Evolutionary conservation across 1,284 basidiomycete species (phyloP).

Genomic region (Schizophyllum amplum): DNA sequence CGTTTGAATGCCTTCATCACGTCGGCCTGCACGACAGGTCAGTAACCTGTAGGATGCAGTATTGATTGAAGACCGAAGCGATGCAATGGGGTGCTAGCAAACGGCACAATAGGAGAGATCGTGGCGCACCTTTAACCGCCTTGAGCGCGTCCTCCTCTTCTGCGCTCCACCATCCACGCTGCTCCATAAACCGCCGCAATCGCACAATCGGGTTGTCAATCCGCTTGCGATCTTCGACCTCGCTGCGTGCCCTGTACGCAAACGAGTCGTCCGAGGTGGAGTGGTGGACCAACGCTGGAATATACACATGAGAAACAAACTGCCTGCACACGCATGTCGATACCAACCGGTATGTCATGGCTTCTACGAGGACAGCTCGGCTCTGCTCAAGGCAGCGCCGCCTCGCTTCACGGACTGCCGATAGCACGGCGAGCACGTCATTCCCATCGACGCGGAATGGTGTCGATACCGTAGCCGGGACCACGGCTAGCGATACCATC

Average conservation of each 20-base stretch:
- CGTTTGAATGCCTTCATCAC: conserved; percentile 75
- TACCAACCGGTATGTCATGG: conserved; percentile 79
- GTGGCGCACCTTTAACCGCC: conserved; percentile 38
- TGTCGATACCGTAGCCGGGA: conserved; percentile 90
- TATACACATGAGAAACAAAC: conserved; percentile 7
- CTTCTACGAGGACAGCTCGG: conserved; percentile 83
- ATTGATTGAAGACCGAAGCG: no score
- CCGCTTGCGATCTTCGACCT: conserved; percentile 81
- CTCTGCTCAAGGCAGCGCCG: conserved; percentile 70
- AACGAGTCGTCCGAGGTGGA: conserved; percentile 93
- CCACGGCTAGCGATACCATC: conserved; percentile 92
- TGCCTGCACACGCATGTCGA: conserved; percentile 1
- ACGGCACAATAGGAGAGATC: no score
- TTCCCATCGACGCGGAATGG: conserved; percentile 91
- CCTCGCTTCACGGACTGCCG: conserved; percentile 77
- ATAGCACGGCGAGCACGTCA: conserved; percentile 82
- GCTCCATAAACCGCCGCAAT: conserved; percentile 78
- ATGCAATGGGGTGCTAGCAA: no score
- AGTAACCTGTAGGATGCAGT: no score
- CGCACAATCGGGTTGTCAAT: conserved; percentile 86
- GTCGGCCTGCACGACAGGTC: conserved; percentile 28
- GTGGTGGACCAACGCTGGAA: conserved; percentile 80
- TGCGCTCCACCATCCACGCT: conserved; percentile 81
- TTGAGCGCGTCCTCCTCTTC: conserved; percentile 70
- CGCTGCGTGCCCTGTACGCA: conserved; percentile 78